Base-by-base conservation (phyloP, 805 yeast species). In the Candida mattraensis region DNA sequence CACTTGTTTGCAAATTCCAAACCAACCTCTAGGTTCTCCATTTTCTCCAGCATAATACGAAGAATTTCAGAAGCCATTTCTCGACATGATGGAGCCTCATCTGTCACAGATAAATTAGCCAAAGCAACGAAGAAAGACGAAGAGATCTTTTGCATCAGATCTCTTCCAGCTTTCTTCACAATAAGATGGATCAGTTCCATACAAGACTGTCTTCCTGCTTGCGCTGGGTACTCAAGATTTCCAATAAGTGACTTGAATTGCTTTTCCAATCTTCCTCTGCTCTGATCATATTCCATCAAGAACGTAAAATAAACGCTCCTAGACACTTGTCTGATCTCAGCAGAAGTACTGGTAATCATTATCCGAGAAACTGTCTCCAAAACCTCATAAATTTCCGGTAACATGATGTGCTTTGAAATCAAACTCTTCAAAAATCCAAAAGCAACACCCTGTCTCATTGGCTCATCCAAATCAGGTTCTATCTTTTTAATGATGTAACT, bases 251-350 rank as follows among this genome's bases (percentile, higher is more conserved):
- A 80, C 45, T 81, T 78, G 62, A 91, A 81, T 46, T 87, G 94
- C 49, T 82, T 85, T 45, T 85, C 93, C 30, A 93, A 58, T 45
- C 87, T 75, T 4, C 91, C 88, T 50, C 80, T 73, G 20, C 98
- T 88, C 64, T 91, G 97, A 50, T 95, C 98, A 54, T 86, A 93
- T 50, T 88, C 96, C 83, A 87, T 83, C 53, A 93, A 63, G 50
- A 93, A 93, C 50, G 81, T 88, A 58, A 78, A 83, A 56, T 79
- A 93, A 2, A 84, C 78, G 45, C 86, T 76, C 60, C 98, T 74
- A 7, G 97, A 78, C 60, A 84, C 80, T 50, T 83, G 89, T 40
- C 98, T 72, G 35, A 87, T 85, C 52, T 82, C 87, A 33, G 76
- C 76, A 3, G 91, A 71, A 40, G 87, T 96, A 60, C 85, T 87